Base-by-base conservation (phyloP, 441 rosid genomes). In the Croton laevigatus region DNA sequence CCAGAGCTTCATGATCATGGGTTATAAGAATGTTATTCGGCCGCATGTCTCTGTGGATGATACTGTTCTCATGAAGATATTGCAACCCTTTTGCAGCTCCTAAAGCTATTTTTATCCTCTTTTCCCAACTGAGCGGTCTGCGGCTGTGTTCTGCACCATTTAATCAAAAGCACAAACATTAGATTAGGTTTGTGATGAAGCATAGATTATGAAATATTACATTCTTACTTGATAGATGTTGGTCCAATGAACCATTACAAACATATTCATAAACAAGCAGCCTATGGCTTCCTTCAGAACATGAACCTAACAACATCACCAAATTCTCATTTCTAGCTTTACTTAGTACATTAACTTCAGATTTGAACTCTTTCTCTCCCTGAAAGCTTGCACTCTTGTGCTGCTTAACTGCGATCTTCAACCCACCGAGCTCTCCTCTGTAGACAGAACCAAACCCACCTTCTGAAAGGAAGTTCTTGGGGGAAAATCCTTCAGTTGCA, bases 211-310 rank as follows among this genome's bases (percentile, higher is more conserved):
- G 60, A 12, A 16, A 34, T 42, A n/a, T 12, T 23, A 32, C 0
- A 37, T 70, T 64, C 76, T 75, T 84, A 87, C 91, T 76, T 51
- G 89, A 82, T 55, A 87, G 76, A 74, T 84, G 87, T 61, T 77
- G 81, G 73, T 86, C 85, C 7, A 85, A 70, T 3, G 89, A 85
- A 59, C 86, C 80, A 32, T 86, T 72, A 72, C 94, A 84, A 72
- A 91, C 88, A 71, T 85, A 91, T 37, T 94, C 97, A 46, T 94
- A 94, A 32, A 94, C 98, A 76, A 94, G 88, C 72, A 94, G 81
- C 61, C 94, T 88, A 62, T 84, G 92, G 71, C 85, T 89, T 77
- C 98, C 98, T 87, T 94, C 96, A 1, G 94, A 91, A 73, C 97
- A 89, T 55, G 91, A 94, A 8, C 97, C 97, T 67, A 91, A 88